phyloP scores from a whole-genome alignment of 306 rosid species.

The Rubus parviflorus region DNA sequence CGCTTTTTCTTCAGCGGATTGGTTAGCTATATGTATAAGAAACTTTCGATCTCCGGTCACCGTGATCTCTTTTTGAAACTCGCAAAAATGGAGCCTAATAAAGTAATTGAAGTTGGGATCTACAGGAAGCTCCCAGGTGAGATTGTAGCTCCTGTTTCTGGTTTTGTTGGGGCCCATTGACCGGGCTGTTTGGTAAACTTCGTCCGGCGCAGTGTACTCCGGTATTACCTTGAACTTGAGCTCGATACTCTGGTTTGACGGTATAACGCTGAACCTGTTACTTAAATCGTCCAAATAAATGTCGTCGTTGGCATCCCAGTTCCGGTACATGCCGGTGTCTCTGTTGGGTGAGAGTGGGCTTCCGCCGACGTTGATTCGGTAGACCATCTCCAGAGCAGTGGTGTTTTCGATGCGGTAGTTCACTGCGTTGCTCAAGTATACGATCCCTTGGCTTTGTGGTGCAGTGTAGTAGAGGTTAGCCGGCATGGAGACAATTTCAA shows the following conservation, averaged over 20 bases:
- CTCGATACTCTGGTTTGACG: fast-evolving
- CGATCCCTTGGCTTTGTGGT: background rate
- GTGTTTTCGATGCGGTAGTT: background rate
- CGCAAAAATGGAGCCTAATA: constrained; percentile 43
- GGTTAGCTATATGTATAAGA: constrained; percentile 23
- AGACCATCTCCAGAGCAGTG: constrained; percentile 28
- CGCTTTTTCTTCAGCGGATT: background rate
- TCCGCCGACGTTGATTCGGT: constrained; percentile 39
- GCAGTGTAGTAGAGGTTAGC: constrained; percentile 41
- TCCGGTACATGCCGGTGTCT: constrained; percentile 42
- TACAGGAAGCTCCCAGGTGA: constrained; percentile 23
- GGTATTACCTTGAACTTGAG: background rate
- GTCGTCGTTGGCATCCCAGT: background rate
- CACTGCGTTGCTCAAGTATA: too few species aligned
- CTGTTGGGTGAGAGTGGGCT: fast-evolving
- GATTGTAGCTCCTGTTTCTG: background rate
- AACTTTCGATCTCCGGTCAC: background rate
- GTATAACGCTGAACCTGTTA: fast-evolving
- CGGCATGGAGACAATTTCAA: constrained; percentile 78
- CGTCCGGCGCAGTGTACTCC: constrained; percentile 17
- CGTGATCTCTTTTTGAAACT: fast-evolving
- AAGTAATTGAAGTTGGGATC: constrained; percentile 25
- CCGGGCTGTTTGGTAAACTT: constrained; percentile 4
- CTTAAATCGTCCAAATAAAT: fast-evolving
- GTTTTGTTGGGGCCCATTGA: background rate